phyloP scores from a whole-genome alignment of 202 grass and related monocot species.

The Panicum virgatum region DNA sequence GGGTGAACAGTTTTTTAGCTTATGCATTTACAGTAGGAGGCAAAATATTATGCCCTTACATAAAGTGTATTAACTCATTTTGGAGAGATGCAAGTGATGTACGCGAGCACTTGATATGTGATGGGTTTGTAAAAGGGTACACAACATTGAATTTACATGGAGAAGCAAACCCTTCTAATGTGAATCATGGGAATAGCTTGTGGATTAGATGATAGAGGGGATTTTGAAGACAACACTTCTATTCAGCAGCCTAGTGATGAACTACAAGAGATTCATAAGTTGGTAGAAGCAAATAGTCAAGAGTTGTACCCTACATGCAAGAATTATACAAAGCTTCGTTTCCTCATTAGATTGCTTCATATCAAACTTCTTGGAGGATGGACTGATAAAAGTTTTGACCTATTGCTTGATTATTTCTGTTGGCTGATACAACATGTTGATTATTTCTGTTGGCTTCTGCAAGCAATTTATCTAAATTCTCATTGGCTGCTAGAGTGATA shows the following conservation, averaged over 20 bases:
- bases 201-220: background rate
- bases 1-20: background rate
- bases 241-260: background rate
- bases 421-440: too few relatives aligned
- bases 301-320: background rate
- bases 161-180: background rate
- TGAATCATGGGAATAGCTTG: background rate
- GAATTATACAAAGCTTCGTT: background rate
- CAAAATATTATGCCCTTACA: background rate
- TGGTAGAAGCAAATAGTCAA: background rate
- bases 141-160: background rate
- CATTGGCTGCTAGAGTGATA: too few relatives aligned
- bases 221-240: background rate
- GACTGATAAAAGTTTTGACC: too few relatives aligned
- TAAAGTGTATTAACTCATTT: background rate
- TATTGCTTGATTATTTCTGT: too few relatives aligned
- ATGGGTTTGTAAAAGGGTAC: too few relatives aligned
- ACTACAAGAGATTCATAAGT: background rate
- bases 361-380: too few relatives aligned
- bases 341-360: background rate
- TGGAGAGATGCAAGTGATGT: background rate
- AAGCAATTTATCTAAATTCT: too few relatives aligned
- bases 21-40: background rate
- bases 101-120: background rate
- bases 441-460: too few relatives aligned